These are phyloP conservation scores for Salix suchowensis DNA, from an alignment of 345 rosid genomes.

Conservation along the genomic window DNA sequence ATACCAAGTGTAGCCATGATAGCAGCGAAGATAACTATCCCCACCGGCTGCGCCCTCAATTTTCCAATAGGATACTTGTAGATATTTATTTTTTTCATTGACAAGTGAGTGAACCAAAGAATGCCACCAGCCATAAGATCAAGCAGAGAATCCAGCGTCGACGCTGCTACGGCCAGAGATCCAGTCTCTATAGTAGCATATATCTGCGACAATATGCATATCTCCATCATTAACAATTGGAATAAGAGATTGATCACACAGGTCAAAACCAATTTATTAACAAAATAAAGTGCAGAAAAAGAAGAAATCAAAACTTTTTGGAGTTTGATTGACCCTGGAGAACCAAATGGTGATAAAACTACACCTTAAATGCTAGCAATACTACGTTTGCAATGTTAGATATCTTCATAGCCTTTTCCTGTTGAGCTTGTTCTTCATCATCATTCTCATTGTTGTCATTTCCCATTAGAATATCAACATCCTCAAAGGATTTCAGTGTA, in stretches of 20 bases:
- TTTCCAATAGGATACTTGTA: slow-evolving; percentile 90
- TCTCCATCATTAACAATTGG: not conserved
- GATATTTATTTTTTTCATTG: slow-evolving; percentile 80
- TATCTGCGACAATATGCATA: slow-evolving; percentile 35
- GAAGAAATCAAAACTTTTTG: too few relatives aligned
- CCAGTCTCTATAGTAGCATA: slow-evolving; percentile 85
- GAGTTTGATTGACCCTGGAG: too few relatives aligned
- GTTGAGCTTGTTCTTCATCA: slow-evolving; percentile 41
- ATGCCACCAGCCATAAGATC: slow-evolving; percentile 95
- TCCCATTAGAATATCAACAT: slow-evolving; percentile 46
- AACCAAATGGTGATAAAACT: not conserved
- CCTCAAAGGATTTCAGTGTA: slow-evolving; percentile 69
- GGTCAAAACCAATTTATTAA: not conserved
- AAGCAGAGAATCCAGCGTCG: slow-evolving; percentile 85
- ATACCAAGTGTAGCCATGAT: slow-evolving; percentile 92
- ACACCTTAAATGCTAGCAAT: slow-evolving; percentile 66
- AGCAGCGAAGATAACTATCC: slow-evolving; percentile 83
- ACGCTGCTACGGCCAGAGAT: slow-evolving; percentile 90
- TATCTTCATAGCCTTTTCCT: slow-evolving; percentile 71
- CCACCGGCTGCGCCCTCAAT: slow-evolving; percentile 90
- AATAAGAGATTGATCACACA: too few relatives aligned
- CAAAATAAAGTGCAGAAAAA: too few relatives aligned
- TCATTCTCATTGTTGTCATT: slow-evolving; percentile 30
- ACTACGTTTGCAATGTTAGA: slow-evolving; percentile 73
- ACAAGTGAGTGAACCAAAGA: slow-evolving; percentile 83